Conservation (phyloP, 2,329 filamentous ascomycete species). For the Calonectria ilicicola region DNA sequence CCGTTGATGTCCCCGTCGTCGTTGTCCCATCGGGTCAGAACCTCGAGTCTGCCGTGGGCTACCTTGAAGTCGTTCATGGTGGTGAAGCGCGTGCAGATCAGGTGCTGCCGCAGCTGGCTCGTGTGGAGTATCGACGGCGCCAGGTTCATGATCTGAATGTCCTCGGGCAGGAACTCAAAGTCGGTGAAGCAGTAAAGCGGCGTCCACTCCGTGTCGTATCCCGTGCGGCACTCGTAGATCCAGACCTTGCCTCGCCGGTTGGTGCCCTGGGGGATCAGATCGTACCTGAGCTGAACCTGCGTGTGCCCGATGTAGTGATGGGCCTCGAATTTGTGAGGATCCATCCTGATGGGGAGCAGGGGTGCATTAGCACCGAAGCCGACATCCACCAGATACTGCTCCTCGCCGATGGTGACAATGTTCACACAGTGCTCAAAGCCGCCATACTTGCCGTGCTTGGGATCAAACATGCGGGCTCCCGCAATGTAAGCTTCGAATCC, state of each 20-base stretch:
- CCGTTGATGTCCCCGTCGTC: conserved; percentile 45
- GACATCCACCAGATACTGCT: conserved; percentile 67
- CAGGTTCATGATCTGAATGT: conserved; percentile 62
- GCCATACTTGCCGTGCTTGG: conserved; percentile 29
- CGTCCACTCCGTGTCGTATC: conserved; percentile 52
- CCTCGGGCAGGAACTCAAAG: conserved; percentile 58
- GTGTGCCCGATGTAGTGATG: conserved; percentile 56
- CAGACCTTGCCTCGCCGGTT: conserved; percentile 51
- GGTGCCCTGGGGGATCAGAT: conserved; percentile 45
- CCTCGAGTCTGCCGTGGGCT: conserved; percentile 57
- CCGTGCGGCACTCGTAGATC: conserved; percentile 49
- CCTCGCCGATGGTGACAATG: conserved; percentile 64
- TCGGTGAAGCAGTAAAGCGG: conserved; percentile 65
- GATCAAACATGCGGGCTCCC: conserved; percentile 56
- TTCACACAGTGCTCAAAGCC: conserved; percentile 65
- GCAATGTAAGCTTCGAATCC: conserved; percentile 63
- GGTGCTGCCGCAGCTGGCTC: conserved; percentile 53
- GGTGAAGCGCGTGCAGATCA: conserved; percentile 49
- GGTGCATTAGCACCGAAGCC: conserved; percentile 67
- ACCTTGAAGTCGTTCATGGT: conserved; percentile 56
- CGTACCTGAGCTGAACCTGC: conserved; percentile 57
- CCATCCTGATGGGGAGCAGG: conserved; percentile 47
- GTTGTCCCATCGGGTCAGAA: conserved; percentile 48
- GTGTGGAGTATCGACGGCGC: conserved; percentile 47
- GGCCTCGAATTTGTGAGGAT: conserved; percentile 28